phyloP scores from a whole-genome alignment of 176 grass and related monocot genomes.

The Themeda triandra region DNA sequence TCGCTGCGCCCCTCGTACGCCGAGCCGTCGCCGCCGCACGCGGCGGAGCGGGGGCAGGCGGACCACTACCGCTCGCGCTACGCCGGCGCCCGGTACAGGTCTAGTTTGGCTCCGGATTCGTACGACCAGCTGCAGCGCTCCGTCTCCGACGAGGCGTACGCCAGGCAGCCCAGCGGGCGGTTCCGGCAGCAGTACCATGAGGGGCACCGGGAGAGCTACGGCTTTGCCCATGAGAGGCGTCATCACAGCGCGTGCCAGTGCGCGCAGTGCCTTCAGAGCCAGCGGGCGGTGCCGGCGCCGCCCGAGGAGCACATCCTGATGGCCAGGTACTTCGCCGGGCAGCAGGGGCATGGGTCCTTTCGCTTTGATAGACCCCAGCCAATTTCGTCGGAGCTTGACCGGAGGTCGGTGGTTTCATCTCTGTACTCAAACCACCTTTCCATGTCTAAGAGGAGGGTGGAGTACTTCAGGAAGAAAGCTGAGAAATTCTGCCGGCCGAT shows the following conservation, averaged over 20 bases:
- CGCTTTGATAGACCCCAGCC: constrained; percentile 35
- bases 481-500: constrained; percentile 38
- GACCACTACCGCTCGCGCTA: constrained; percentile 22
- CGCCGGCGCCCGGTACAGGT: constrained; percentile 23
- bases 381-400: constrained; percentile 45
- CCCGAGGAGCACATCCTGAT: constrained; percentile 44
- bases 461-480: constrained; percentile 57
- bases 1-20: constrained; percentile 33
- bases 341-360: constrained; percentile 39
- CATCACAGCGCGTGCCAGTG: constrained; percentile 43
- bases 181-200: constrained; percentile 41
- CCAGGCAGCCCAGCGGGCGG: constrained; percentile 31
- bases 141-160: constrained; percentile 39
- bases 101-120: neutral
- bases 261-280: constrained; percentile 23
- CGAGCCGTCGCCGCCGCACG: neutral
- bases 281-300: neutral
- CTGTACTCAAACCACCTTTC: constrained; percentile 45
- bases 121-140: constrained; percentile 23
- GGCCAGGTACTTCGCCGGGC: constrained; percentile 47
- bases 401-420: constrained; percentile 37
- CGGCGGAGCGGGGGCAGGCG: neutral
- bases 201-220: constrained; percentile 36
- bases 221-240: constrained; percentile 29
- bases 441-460: constrained; percentile 29